Percentiles rank a stretch among this genome's conserved stretches.
These are phyloP conservation scores for Monilinia laxa DNA, from an alignment of 2,329 filamentous ascomycete species.

Conservation along the genomic window DNA sequence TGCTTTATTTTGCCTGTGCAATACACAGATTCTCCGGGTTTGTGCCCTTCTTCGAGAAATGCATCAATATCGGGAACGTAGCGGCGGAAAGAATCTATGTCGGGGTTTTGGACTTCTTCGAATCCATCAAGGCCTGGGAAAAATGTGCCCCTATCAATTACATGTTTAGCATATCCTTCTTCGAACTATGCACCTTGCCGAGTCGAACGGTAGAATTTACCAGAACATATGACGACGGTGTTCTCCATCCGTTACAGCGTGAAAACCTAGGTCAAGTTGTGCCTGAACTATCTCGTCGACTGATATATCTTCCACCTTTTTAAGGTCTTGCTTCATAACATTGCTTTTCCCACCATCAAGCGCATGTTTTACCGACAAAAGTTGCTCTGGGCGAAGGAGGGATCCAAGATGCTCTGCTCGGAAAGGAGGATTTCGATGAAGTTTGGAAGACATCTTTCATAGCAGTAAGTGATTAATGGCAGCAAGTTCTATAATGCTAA, in stretches of 20 bases:
- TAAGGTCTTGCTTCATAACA: conserved; percentile 44
- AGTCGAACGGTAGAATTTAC: conserved; percentile 29
- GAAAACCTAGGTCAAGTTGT: conserved; percentile 58
- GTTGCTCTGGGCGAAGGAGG: conserved; percentile 56
- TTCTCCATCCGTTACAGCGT: conserved; percentile 60
- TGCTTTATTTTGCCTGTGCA: conserved; percentile 51
- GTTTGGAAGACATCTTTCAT: conserved; percentile 26
- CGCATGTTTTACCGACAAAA: conserved; percentile 55
- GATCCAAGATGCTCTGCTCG: conserved; percentile 64
- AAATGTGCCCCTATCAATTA: conserved; percentile 32
- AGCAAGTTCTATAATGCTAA: no score
- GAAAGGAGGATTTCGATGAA: conserved; percentile 31
- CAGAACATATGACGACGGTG: conserved; percentile 41
- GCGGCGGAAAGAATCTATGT: conserved; percentile 43
- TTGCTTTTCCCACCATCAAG: conserved; percentile 47
- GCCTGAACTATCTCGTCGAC: conserved; percentile 58
- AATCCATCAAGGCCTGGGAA: conserved; percentile 37
- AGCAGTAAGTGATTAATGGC: not conserved
- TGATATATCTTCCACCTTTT: conserved; percentile 54
- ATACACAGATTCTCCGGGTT: conserved; percentile 48
- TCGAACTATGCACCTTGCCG: not conserved
- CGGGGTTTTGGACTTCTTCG: conserved; percentile 33
- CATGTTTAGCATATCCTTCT: not conserved
- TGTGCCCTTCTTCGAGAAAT: conserved; percentile 47
- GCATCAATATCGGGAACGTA: conserved; percentile 45